A percentile compares a stretch with the other conserved stretches of the same genome.
Conservation (phyloP, 1,284 basidiomycete genomes). For the Pseudomicrostroma phylloplanum region DNA sequence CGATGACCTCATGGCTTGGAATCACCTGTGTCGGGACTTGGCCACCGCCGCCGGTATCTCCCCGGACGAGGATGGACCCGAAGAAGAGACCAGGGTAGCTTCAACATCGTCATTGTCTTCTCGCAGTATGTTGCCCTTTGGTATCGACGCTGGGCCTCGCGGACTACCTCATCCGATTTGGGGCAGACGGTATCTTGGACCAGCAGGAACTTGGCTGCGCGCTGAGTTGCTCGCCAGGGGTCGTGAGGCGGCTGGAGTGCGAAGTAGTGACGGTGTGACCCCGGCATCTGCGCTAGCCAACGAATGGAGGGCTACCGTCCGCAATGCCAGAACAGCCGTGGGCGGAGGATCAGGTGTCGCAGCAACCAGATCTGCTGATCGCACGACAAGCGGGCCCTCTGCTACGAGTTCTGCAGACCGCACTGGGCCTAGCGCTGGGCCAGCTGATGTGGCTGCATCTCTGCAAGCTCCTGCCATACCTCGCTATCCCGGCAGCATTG, state of each 20-base stretch:
- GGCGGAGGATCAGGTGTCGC: too few relatives aligned
- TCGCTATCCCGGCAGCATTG: too few relatives aligned
- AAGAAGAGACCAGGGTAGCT: neutral
- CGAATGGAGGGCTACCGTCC: neutral
- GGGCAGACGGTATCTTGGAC: neutral
- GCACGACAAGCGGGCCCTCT: too few relatives aligned
- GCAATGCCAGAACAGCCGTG: too few relatives aligned
- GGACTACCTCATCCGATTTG: neutral
- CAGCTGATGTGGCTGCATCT: too few relatives aligned
- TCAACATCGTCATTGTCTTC: too few relatives aligned
- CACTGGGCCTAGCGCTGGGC: too few relatives aligned
- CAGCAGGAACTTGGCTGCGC: slow-evolving; percentile 3
- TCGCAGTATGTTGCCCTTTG: neutral
- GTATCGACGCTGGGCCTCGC: neutral
- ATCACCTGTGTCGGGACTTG: neutral
- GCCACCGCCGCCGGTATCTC: neutral
- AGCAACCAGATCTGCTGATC: too few relatives aligned
- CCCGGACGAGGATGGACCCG: neutral
- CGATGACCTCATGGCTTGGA: neutral
- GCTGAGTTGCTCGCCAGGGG: neutral
- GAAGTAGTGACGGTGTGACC: neutral
- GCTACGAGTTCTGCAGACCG: too few relatives aligned
- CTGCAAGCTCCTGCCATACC: too few relatives aligned
- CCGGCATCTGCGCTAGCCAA: neutral
- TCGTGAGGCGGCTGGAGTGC: neutral